Evolutionary conservation across 495 filamentous ascomycete species (phyloP), one percentile per base, ranked within the genome.

Genomic region (Entonaema liquescens): DNA sequence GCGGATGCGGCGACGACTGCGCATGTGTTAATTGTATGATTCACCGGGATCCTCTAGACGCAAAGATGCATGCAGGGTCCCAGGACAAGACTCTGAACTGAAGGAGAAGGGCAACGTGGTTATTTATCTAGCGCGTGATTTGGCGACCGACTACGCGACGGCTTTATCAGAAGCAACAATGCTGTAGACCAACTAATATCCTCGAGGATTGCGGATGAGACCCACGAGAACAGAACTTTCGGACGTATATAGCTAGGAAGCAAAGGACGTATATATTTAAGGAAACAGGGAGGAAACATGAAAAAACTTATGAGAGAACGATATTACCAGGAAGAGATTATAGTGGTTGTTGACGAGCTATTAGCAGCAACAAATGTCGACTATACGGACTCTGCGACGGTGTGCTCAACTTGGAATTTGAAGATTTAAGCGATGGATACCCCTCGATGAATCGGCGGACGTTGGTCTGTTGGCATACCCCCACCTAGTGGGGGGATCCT

Each of bases 1-100:
- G 86, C 57, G 82, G 79, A 2, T 88, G 86, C 58, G 85, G 84
- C 5, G 83, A 86, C 57, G 81, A 83, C 59, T 88, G 86, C 67
- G 67, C 80, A 25, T 88, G 86, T 61, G 67, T 84, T 3, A 85
- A 83, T 15, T 87, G 85, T 61, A 69, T 77, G 52, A 80, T 82
- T 29, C 82, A 84, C 44, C 68, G 63, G 12, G 68, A 67, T 17
- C 50, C 68, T 12, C 47, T 44, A 1, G 50, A 53, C 33, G 12
- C 42, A 3, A 67, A 58, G 54, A 33, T 29, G 12, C 59, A 59
- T 19, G 54, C 33, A 26, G 67, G 40, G 9, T 26, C 62, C 28
- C 49, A 47, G 50, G 62, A 65, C 29, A 58, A 44, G 49, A 65
- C 60, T 7, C 56, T 56, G 3, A 65, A 60, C 40, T 72, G 19